Evolutionary conservation across 768 basidiomycete genomes (phyloP).

Genomic region (Pleurotus tuoliensis): DNA sequence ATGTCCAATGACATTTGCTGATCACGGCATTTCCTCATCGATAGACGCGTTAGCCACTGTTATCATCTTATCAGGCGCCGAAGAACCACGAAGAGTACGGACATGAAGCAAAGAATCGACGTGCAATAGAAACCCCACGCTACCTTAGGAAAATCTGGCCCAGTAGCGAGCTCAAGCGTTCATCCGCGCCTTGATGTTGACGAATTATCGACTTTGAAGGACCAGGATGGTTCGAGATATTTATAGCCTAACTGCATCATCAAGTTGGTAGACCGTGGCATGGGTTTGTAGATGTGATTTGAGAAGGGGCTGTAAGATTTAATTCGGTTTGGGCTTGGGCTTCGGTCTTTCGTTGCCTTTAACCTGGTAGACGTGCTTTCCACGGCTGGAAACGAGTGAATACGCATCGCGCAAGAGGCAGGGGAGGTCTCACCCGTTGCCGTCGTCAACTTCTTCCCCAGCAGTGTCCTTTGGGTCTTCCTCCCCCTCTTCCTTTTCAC

Average conservation of each 20-base stretch:
- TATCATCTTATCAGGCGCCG: not conserved
- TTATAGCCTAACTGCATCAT: no score
- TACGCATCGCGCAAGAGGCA: not conserved
- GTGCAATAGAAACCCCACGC: no score
- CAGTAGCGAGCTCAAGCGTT: no score
- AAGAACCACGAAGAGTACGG: not conserved
- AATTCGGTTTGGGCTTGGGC: not conserved
- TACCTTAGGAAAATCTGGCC: no score
- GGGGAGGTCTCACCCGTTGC: constrained; percentile 7
- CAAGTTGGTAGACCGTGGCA: no score
- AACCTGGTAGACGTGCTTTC: not conserved
- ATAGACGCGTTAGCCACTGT: not conserved
- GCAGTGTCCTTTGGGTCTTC: constrained; percentile 24
- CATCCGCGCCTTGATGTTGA: no score
- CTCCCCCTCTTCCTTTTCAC: constrained; percentile 23
- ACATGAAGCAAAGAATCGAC: not conserved
- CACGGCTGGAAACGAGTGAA: not conserved
- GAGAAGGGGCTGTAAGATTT: no score
- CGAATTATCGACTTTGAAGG: no score
- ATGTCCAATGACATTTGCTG: not conserved
- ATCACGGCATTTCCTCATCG: not conserved
- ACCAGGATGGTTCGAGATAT: no score
- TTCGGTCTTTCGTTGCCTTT: not conserved
- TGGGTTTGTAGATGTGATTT: no score
- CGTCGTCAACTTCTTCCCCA: constrained; percentile 14